Conservation (phyloP, 169 alveolate species). For the Cryptosporidium muris region DNA sequence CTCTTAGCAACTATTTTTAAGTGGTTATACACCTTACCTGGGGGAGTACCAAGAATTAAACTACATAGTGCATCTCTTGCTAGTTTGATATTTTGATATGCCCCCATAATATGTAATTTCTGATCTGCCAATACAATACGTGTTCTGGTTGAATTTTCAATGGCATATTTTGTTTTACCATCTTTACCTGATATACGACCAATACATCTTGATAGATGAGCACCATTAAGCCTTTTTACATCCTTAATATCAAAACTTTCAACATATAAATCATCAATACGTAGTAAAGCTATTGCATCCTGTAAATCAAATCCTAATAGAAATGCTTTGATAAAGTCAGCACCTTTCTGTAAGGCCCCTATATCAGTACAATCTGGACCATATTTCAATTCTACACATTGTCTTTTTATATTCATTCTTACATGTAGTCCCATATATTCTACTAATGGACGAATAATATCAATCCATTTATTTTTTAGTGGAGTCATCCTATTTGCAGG, state of each 20-base stretch:
- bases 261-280: constrained; percentile 96
- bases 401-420: constrained; percentile 91
- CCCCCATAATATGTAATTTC: constrained; percentile 84
- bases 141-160: constrained; percentile 99
- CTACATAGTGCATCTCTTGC: constrained; percentile 98
- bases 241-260: constrained; percentile 98
- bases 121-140: constrained; percentile 89
- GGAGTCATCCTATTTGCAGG: constrained; percentile 93
- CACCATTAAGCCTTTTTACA: constrained; percentile 97
- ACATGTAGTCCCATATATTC: constrained; percentile 94
- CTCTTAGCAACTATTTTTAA: constrained; percentile 91
- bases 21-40: constrained; percentile 95
- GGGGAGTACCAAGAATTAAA: constrained; percentile 96
- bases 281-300: constrained; percentile 97
- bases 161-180: constrained; percentile 99
- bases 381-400: constrained; percentile 85
- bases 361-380: constrained; percentile 74
- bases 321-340: constrained; percentile 95
- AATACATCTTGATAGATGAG: constrained; percentile 97
- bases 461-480: constrained; percentile 89
- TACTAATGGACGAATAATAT: constrained; percentile 90
- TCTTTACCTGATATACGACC: constrained; percentile 98
- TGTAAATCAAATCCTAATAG: constrained; percentile 97
- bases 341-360: constrained; percentile 91
- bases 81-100: constrained; percentile 92